Conservation (phyloP, 768 basidiomycete genomes). For the Goffeauzyma gilvescens region DNA sequence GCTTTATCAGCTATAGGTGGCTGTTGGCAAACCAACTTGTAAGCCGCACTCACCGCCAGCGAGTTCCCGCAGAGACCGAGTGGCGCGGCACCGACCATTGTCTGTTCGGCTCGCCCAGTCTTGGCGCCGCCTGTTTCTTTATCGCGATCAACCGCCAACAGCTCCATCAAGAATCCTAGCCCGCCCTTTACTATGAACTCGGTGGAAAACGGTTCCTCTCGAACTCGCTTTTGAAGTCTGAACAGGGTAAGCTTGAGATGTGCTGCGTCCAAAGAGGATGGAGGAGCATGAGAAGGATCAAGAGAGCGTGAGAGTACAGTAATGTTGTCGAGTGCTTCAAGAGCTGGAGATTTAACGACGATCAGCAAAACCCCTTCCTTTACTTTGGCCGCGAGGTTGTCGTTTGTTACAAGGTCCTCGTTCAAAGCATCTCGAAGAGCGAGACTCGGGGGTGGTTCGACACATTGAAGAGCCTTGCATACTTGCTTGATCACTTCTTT, state of each 20-base stretch:
- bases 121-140: too few species aligned
- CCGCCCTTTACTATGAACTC: conserved; percentile 1
- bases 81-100: neutral
- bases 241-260: conserved; percentile 1
- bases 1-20: too few species aligned
- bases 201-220: neutral
- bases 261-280: neutral
- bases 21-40: too few species aligned
- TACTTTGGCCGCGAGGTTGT: neutral
- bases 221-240: neutral
- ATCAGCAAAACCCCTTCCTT: neutral
- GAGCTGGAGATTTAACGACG: neutral
- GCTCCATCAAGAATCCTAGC: neutral
- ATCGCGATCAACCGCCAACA: too few species aligned
- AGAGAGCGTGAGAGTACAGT: neutral
- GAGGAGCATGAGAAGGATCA: neutral
- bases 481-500: neutral
- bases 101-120: too few species aligned
- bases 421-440: neutral
- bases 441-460: neutral
- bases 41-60: neutral
- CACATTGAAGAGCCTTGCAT: neutral
- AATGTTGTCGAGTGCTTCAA: neutral
- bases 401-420: neutral
- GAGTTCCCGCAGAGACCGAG: neutral